Percentiles rank a stretch among this genome's conserved stretches.
phyloP scores from a whole-genome alignment of 2,329 filamentous ascomycete genomes.

The Paraconiothyrium sp. region DNA sequence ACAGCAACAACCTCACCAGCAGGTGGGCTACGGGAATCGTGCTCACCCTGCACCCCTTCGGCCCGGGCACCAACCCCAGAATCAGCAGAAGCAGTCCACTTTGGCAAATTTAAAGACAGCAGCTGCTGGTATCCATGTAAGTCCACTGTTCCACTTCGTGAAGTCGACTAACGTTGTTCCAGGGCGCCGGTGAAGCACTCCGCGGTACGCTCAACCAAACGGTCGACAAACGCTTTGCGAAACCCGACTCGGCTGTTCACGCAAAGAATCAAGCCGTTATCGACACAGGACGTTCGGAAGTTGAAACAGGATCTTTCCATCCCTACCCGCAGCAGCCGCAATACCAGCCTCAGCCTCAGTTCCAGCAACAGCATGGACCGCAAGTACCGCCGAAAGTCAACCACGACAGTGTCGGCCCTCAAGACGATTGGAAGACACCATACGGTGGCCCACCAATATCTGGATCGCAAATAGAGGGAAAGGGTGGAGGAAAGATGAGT shows the following conservation, averaged over 20 bases:
- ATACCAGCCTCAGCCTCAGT: neutral
- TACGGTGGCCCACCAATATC: constrained; percentile 32
- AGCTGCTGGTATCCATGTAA: constrained; percentile 49
- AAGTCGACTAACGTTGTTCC: neutral
- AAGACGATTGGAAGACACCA: constrained; percentile 10
- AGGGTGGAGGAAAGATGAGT: constrained; percentile 37
- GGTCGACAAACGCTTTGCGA: constrained; percentile 41
- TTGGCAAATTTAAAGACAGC: constrained; percentile 46
- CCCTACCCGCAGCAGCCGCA: constrained; percentile 5
- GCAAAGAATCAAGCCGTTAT: constrained; percentile 46
- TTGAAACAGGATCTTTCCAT: constrained; percentile 36
- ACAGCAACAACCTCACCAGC: constrained; percentile 28
- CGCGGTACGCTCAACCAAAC: constrained; percentile 47
- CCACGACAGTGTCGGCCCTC: constrained; percentile 4
- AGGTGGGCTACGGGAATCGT: constrained; percentile 26
- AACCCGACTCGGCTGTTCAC: constrained; percentile 36
- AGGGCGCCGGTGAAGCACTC: constrained; percentile 49
- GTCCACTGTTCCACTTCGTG: constrained; percentile 6
- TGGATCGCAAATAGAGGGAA: constrained; percentile 35
- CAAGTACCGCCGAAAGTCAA: constrained; percentile 4
- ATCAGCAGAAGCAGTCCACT: constrained; percentile 33
- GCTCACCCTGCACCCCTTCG: constrained; percentile 34
- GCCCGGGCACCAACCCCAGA: constrained; percentile 34
- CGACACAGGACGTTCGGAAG: constrained; percentile 42
- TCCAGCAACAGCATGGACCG: neutral